Base-by-base conservation (phyloP, 257 asterid species). In the Gentiana dahurica region DNA sequence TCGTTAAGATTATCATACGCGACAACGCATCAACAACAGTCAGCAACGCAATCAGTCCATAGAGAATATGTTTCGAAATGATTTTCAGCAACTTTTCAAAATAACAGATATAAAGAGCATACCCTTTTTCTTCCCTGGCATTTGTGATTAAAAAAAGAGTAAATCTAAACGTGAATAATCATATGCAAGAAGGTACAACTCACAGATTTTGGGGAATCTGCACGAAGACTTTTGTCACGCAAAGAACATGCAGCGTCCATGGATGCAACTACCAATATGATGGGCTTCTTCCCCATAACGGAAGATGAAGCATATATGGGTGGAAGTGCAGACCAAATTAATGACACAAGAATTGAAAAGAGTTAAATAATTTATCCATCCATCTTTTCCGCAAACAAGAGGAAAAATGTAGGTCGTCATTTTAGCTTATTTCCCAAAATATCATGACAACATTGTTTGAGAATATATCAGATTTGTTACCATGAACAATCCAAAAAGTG, bases 231-330 rank as follows among this genome's bases (percentile, higher is more conserved):
- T 80, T 67, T 76, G 76, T 91, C 98, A 59, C 97, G 98, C 67
- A 91, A 91, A 76, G 87, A 87, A 11, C 95, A 91, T 66, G 93
- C 82, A 36, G 98, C 71, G 79, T 91, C 98, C 98, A 91, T 91
- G 33, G 98, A 83, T 51, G 98, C 78, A 71, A 87, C 67, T 12
- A 82, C 62, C 68, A 91, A 65, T 65, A 91, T 55, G 54, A 76
- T 24, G 37, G 94, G 98, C 72, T 88, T 91, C 72, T 88, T 91
- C 32, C 69, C 62, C 70, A 74, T 73, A 65, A 58, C 51, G 54
- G 81, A 58, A 15, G 85, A 71, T 53, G 89, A 76, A 39, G 66
- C 48, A 41, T 70, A 76, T 55, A 86, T 73, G 45, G 95, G 95
- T 52, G 95, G 98, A 77, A 91, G 89, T 45, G 97, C 84, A 67